Evolutionary conservation across 352 stramenopile species (phyloP).

Genomic region (Globisporangium perplexum): DNA sequence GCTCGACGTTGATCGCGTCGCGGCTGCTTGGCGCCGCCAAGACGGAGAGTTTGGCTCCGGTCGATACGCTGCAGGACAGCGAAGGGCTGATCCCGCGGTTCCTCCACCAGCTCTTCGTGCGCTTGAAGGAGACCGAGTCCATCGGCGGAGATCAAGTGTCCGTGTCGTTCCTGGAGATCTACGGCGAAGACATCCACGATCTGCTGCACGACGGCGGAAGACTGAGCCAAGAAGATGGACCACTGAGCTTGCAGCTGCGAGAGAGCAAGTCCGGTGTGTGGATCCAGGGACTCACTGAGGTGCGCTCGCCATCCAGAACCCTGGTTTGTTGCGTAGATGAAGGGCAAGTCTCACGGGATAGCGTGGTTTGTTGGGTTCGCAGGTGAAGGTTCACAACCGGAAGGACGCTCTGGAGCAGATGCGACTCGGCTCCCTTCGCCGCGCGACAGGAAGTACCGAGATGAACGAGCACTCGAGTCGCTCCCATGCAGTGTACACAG

Average conservation of each 20-base stretch:
- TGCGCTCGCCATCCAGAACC: conserved; percentile 9
- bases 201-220: conserved; percentile 63
- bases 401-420: conserved; percentile 77
- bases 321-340: neutral
- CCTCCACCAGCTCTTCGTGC: conserved; percentile 66
- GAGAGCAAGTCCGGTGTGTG: conserved; percentile 69
- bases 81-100: conserved; percentile 85
- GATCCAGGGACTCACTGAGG: conserved; percentile 75
- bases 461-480: conserved; percentile 89
- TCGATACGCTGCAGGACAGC: conserved; percentile 30
- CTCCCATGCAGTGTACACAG: conserved; percentile 81
- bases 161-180: conserved; percentile 95
- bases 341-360: too few relatives aligned
- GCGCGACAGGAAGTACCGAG: conserved; percentile 79
- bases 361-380: neutral
- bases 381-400: conserved; percentile 51
- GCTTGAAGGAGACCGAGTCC: conserved; percentile 28
- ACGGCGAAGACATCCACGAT: conserved; percentile 97
- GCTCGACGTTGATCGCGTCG: conserved; percentile 28
- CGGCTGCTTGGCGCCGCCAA: conserved; percentile 24
- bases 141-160: conserved; percentile 38
- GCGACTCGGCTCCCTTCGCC: conserved; percentile 55
- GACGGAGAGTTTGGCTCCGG: neutral
- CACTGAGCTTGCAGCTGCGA: conserved; percentile 59
- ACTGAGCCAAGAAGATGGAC: conserved; percentile 17